Evolutionary conservation across 1,284 basidiomycete genomes (phyloP).

Genomic region (Apiotrichum akiyoshidainum): DNA sequence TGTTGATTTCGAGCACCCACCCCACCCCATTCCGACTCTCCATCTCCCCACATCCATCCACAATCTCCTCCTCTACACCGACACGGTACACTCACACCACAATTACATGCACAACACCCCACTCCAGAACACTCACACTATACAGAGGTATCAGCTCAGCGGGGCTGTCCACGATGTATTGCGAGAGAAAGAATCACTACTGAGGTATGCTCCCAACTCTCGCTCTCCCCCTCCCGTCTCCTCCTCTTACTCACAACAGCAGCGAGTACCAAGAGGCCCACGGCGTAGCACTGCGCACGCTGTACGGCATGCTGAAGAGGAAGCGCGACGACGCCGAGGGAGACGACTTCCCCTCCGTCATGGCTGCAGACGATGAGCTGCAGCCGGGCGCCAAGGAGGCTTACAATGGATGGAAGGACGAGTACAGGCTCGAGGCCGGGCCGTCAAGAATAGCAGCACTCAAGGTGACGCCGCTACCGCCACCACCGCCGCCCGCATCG

Average conservation of each 20-base stretch:
- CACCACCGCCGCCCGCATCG: slow-evolving; percentile 32
- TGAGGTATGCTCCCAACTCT: slow-evolving; percentile 21
- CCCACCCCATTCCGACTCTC: not conserved
- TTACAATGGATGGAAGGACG: slow-evolving; percentile 33
- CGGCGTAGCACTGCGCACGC: slow-evolving; percentile 28
- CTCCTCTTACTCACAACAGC: slow-evolving; percentile 1
- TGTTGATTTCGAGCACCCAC: not conserved
- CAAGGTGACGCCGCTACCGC: slow-evolving; percentile 31
- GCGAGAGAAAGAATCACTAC: slow-evolving; percentile 19
- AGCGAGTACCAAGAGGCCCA: slow-evolving; percentile 33
- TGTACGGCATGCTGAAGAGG: slow-evolving; percentile 35
- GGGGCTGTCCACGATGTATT: slow-evolving; percentile 34
- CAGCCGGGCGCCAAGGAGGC: slow-evolving; percentile 21
- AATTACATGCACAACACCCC: not conserved
- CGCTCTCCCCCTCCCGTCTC: not conserved
- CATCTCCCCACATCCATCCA: not conserved
- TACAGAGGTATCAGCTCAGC: slow-evolving; percentile 26
- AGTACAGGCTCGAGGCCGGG: slow-evolving; percentile 34
- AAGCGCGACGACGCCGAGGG: slow-evolving; percentile 16
- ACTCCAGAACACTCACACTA: not conserved
- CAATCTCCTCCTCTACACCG: not conserved
- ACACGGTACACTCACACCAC: not conserved
- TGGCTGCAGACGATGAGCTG: slow-evolving; percentile 16
- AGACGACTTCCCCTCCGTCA: slow-evolving; percentile 27
- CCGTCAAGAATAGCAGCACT: slow-evolving; percentile 29